Percentiles rank a stretch among this genome's conserved stretches.
Conservation (phyloP, 129 eudicot species). For the Helianthus tuberosus region DNA sequence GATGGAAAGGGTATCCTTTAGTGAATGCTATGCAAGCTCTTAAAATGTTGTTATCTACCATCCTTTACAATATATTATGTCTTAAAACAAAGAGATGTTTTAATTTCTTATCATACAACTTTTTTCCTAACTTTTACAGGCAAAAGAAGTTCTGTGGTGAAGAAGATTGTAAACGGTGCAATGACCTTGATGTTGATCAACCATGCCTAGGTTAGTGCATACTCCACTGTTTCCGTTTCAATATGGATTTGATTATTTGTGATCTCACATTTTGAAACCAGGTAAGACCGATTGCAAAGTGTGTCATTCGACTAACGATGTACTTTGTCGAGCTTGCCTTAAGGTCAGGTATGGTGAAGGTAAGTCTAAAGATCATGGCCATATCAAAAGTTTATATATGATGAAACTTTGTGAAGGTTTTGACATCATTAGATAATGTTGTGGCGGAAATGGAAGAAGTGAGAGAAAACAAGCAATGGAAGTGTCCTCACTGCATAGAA, state of each 20-base stretch:
- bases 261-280: conserved; percentile 28
- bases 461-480: conserved; percentile 67
- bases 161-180: conserved; percentile 76
- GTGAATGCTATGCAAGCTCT: not conserved
- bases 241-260: not conserved
- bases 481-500: conserved; percentile 76
- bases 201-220: conserved; percentile 64
- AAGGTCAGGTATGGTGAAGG: conserved; percentile 79
- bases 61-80: not conserved
- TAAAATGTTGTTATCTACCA: not conserved
- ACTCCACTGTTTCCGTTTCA: not conserved
- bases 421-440: not conserved
- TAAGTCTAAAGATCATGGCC: conserved; percentile 27
- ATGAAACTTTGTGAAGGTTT: not conserved
- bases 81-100: conserved; percentile 1
- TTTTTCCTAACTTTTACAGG: conserved; percentile 33
- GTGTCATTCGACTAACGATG: conserved; percentile 65
- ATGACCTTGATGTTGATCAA: conserved; percentile 52
- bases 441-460: conserved; percentile 69
- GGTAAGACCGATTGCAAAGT: conserved; percentile 82
- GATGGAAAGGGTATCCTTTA: not conserved
- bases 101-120: conserved; percentile 12
- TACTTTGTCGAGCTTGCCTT: conserved; percentile 83
- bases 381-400: not conserved
- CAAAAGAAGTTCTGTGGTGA: conserved; percentile 87